Conservation (phyloP, 441 rosid genomes). For the Aquilaria agallochum region DNA sequence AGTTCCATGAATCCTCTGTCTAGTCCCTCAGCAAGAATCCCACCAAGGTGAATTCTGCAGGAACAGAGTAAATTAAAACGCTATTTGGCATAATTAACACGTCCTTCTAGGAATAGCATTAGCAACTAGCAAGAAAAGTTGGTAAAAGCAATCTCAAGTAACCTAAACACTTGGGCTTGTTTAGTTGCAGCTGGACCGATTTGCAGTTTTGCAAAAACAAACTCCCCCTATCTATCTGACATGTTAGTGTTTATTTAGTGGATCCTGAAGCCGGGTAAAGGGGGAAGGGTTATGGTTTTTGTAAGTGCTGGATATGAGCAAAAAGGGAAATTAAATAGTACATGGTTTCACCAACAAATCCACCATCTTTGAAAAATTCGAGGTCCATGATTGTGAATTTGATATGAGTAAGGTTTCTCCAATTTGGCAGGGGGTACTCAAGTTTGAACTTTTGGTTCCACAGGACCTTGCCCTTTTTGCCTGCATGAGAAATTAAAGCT, state of each 20-base stretch:
- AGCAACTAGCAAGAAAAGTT: background rate
- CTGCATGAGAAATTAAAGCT: slow-evolving; percentile 25
- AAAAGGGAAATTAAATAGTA: slow-evolving; percentile 16
- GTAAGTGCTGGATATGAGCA: no score
- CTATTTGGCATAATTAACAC: no score
- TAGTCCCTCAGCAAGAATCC: slow-evolving; percentile 57
- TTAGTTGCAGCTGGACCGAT: no score
- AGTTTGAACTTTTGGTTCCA: slow-evolving; percentile 84
- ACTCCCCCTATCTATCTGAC: no score
- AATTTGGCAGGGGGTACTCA: slow-evolving; percentile 42
- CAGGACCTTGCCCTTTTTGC: slow-evolving; percentile 39
- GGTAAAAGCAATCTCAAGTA: background rate
- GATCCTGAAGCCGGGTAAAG: no score
- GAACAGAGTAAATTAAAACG: background rate
- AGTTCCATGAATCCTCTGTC: slow-evolving; percentile 48
- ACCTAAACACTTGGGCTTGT: no score
- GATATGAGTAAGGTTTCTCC: slow-evolving; percentile 46
- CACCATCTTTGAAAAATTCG: slow-evolving; percentile 44
- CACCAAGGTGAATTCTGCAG: slow-evolving; percentile 60
- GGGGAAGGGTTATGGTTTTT: no score
- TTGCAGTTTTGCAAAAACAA: no score
- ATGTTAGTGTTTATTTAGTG: no score
- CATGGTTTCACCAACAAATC: slow-evolving; percentile 81
- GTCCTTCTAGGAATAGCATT: background rate
- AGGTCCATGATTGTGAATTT: slow-evolving; percentile 65